Conservation (phyloP, 768 basidiomycete species). For the Termitomyces sp. region DNA sequence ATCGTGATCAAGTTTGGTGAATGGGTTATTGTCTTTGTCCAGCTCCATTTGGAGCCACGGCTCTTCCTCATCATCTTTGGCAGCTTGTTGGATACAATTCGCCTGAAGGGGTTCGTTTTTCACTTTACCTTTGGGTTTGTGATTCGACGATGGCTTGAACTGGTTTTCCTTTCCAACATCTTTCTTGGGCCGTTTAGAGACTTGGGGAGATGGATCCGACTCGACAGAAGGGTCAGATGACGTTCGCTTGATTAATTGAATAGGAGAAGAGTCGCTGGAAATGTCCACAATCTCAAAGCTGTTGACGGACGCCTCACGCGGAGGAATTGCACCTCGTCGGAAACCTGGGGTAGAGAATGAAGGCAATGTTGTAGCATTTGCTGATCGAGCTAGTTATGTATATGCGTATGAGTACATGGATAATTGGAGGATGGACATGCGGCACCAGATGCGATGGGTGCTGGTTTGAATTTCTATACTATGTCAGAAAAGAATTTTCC, state of each 20-base stretch:
- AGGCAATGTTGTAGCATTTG: conserved; percentile 23
- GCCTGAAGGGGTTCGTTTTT: conserved; percentile 8
- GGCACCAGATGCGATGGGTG: conserved; percentile 16
- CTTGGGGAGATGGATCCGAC: conserved; percentile 24
- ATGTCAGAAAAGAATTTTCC: background rate
- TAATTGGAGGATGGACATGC: background rate
- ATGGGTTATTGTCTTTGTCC: conserved; percentile 20
- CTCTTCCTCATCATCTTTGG: conserved; percentile 15
- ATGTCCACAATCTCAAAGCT: conserved; percentile 26
- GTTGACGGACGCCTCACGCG: conserved; percentile 11
- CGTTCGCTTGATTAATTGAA: conserved; percentile 29
- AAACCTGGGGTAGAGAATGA: conserved; percentile 45
- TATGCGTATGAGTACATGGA: background rate
- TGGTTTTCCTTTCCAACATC: conserved; percentile 32
- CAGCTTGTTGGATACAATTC: background rate
- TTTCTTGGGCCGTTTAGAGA: conserved; percentile 28
- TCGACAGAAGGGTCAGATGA: conserved; percentile 33
- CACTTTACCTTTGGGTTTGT: conserved; percentile 14
- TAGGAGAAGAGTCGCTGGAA: conserved; percentile 34
- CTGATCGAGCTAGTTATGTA: conserved; percentile 19
- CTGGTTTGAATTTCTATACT: conserved; percentile 14
- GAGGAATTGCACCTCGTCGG: conserved; percentile 19
- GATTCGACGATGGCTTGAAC: background rate
- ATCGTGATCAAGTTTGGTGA: conserved; percentile 20
- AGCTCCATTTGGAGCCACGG: conserved; percentile 18